Evolutionary conservation across 2,329 filamentous ascomycete genomes (phyloP).

Genomic region (Mycogone perniciosa): DNA sequence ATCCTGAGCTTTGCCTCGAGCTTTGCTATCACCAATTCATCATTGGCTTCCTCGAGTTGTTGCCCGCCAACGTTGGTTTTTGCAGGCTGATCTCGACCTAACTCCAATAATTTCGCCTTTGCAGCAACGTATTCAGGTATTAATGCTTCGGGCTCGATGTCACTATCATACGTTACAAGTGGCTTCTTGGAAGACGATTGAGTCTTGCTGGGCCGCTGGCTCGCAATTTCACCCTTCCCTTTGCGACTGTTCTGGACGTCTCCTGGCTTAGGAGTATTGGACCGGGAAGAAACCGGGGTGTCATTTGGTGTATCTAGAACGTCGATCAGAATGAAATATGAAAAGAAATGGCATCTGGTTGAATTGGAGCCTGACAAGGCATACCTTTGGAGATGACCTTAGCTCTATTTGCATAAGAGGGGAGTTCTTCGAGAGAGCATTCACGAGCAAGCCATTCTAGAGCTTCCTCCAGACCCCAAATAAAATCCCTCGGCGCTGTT

Average conservation of each 20-base stretch:
- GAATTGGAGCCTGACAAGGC: neutral
- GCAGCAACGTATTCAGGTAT: conserved; percentile 71
- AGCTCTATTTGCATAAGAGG: conserved; percentile 54
- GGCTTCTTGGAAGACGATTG: conserved; percentile 35
- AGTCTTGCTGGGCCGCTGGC: conserved; percentile 17
- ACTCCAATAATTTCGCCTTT: conserved; percentile 59
- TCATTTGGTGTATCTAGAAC: conserved; percentile 41
- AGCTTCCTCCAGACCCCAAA: conserved; percentile 83
- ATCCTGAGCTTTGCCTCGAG: conserved; percentile 66
- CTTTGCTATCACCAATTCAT: conserved; percentile 50
- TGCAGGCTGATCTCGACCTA: conserved; percentile 23
- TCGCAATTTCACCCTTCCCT: conserved; percentile 30
- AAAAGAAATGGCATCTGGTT: neutral
- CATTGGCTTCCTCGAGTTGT: conserved; percentile 19
- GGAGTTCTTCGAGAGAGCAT: conserved; percentile 61
- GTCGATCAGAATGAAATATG: conserved; percentile 9
- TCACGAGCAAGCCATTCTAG: conserved; percentile 86
- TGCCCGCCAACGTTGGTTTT: neutral
- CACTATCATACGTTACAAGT: conserved; percentile 53
- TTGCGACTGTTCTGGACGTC: conserved; percentile 21
- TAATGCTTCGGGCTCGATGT: conserved; percentile 69
- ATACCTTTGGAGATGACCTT: conserved; percentile 34
- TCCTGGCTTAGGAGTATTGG: conserved; percentile 41
- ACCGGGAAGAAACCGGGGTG: conserved; percentile 44
- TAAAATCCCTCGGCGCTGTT: conserved; percentile 52